These are phyloP conservation scores for Homolaphlyctis polyrhiza DNA, from an alignment of 371 early-diverging fungal genomes.

Conservation along the genomic window DNA sequence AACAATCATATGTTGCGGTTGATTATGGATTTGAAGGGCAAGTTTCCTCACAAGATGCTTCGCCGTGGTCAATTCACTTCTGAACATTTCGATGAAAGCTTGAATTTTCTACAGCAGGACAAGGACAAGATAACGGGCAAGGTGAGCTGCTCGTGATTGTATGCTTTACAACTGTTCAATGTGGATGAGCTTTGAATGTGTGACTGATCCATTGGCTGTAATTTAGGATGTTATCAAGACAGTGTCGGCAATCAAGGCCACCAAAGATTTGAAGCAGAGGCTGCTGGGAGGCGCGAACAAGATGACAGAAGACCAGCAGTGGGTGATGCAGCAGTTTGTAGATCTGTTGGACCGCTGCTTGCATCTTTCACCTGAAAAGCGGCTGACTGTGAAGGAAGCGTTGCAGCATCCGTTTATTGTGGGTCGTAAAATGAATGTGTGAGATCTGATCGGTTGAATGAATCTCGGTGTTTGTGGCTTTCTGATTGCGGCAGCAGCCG, in stretches of 20 bases:
- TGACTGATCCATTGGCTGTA: not conserved
- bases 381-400: slow-evolving; percentile 86
- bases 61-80: slow-evolving; percentile 71
- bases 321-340: slow-evolving; percentile 48
- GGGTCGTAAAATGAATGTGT: not conserved
- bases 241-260: slow-evolving; percentile 61
- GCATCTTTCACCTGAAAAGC: slow-evolving; percentile 85
- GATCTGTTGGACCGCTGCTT: slow-evolving; percentile 86
- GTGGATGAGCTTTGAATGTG: too few species aligned
- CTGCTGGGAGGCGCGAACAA: slow-evolving; percentile 38
- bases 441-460: not conserved
- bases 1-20: slow-evolving; percentile 95
- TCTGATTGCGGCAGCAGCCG: not conserved
- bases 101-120: slow-evolving; percentile 54
- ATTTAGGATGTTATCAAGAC: slow-evolving; percentile 65
- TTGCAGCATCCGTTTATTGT: slow-evolving; percentile 79
- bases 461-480: not conserved
- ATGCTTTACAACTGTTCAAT: too few species aligned
- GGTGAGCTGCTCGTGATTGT: slow-evolving; percentile 20
- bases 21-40: slow-evolving; percentile 93
- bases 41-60: slow-evolving; percentile 75
- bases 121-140: slow-evolving; percentile 66
- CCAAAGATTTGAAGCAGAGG: slow-evolving; percentile 63
- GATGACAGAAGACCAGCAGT: slow-evolving; percentile 18
- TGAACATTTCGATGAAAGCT: slow-evolving; percentile 78